Base-by-base conservation (phyloP, 108 stramenopile genomes). In the Asterionellopsis glacialis region DNA sequence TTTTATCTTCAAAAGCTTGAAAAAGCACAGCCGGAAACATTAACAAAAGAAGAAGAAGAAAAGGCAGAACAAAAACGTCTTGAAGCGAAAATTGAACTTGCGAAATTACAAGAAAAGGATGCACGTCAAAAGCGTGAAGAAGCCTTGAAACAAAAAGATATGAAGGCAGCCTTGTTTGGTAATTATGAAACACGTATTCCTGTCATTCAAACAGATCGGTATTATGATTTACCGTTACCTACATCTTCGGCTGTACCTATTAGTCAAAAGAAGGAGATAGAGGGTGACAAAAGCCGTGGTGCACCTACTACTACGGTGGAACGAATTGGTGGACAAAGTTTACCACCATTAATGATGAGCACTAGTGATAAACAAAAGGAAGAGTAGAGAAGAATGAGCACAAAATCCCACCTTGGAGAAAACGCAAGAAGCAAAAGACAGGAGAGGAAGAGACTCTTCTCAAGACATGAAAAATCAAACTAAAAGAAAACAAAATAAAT, bases 141-240 rank as follows among this genome's bases (percentile, higher is more conserved):
- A 24, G 77, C 74, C 0, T 51, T 51, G 13, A 92, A 92, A 60
- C 74, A 81, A 13, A 69, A 72, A 55, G 80, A 73, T 42, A 87
- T 92, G 74, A 89, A 88, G 49, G 59, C 69, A 27, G 74, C 76
- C 41, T 73, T 87, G 81, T 92, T 89, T 57, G 91, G 91, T 15
- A 61, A 75, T 45, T 81, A 72, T 52, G 53, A 82, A 12, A 60
- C 69, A 41, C 62, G 75, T 43, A 77, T 92, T 10, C 85, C 88
- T 13, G 61, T 83, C 39, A 50, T 87, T 22, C 85, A 87, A 55
- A 53, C 64, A 47, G 85, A 89, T 52, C 76, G 83, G 16, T 84
- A 62, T 65, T 54, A 47, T 41, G 87, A 89, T 51, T 55, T 70
- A 48, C 91, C 91, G 0, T 67, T 87, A 22, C 7, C 85, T n/a